Percentiles rank a stretch among this genome's conserved stretches.
These are phyloP conservation scores for Cystobasidiaceae sp. DNA, from an alignment of 1,284 basidiomycete species.

Conservation along the genomic window DNA sequence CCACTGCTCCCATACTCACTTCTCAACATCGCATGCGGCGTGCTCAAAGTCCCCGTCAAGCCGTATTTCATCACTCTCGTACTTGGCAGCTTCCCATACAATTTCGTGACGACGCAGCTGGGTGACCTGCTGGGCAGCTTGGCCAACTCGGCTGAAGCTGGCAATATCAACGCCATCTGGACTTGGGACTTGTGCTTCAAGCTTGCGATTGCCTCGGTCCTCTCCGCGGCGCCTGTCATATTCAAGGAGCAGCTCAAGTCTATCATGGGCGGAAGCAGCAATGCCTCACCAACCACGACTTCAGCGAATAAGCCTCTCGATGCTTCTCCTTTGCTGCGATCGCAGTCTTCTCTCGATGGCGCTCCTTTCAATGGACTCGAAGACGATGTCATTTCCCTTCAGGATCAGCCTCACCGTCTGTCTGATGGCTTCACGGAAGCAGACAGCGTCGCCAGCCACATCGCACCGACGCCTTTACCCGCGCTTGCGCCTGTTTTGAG, in stretches of 20 bases:
- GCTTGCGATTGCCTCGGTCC: constrained; percentile 39
- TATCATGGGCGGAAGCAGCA: constrained; percentile 26
- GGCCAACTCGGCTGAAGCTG: constrained; percentile 23
- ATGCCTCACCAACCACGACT: too few relatives aligned
- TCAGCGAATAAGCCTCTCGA: too few relatives aligned
- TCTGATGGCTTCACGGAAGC: too few relatives aligned
- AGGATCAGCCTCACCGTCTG: too few relatives aligned
- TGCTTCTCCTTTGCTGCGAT: too few relatives aligned
- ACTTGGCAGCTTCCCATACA: constrained; percentile 44
- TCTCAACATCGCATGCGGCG: constrained; percentile 43
- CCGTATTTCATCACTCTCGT: constrained; percentile 44
- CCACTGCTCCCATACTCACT: constrained; percentile 42
- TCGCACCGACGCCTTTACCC: too few relatives aligned
- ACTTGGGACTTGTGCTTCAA: constrained; percentile 38
- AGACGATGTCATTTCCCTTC: too few relatives aligned
- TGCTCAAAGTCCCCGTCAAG: constrained; percentile 40
- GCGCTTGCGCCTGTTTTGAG: constrained; percentile 14
- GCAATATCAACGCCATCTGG: constrained; percentile 42
- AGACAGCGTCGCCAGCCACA: too few relatives aligned
- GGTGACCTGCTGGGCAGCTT: constrained; percentile 41
- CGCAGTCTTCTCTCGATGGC: too few relatives aligned
- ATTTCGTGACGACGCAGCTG: constrained; percentile 41
- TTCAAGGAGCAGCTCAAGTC: constrained; percentile 41
- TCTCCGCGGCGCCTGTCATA: constrained; percentile 39
- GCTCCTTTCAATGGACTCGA: too few relatives aligned